These are phyloP conservation scores for Neurospora sp. DNA, from an alignment of 495 filamentous ascomycete species.

Conservation along the genomic window DNA sequence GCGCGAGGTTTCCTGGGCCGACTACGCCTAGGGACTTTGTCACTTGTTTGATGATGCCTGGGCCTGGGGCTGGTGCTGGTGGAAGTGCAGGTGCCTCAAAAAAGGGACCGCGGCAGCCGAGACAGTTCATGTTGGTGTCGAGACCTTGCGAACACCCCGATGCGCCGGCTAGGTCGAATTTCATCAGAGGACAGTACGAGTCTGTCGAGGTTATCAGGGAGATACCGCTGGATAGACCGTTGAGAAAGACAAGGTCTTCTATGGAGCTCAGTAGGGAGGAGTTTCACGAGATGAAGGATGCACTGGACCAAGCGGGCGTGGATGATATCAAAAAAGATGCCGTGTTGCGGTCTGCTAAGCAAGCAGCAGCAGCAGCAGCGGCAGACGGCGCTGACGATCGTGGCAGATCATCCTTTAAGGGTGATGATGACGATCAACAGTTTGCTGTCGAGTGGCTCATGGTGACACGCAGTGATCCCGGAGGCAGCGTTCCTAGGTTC, in stretches of 20 bases:
- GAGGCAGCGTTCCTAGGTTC: slow-evolving; percentile 83
- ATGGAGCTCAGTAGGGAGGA: slow-evolving; percentile 19
- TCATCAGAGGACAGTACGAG: slow-evolving; percentile 79
- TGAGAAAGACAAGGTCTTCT: slow-evolving; percentile 22
- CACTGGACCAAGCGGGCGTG: neutral
- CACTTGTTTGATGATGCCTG: slow-evolving; percentile 55
- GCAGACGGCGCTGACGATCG: slow-evolving; percentile 4
- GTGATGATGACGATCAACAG: slow-evolving; percentile 10
- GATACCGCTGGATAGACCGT: slow-evolving; percentile 42
- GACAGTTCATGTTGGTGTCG: slow-evolving; percentile 78
- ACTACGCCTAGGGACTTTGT: slow-evolving; percentile 84
- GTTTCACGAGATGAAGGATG: slow-evolving; percentile 5
- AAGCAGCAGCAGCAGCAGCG: neutral
- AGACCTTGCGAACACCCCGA: slow-evolving; percentile 70
- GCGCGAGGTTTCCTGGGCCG: slow-evolving; percentile 82
- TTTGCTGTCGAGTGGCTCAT: slow-evolving; percentile 83
- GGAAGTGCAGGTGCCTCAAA: neutral
- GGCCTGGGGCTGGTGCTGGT: slow-evolving; percentile 14
- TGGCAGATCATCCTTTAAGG: neutral
- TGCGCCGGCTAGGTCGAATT: slow-evolving; percentile 53
- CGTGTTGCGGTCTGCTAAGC: slow-evolving; percentile 19
- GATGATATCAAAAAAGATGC: slow-evolving; percentile 20
- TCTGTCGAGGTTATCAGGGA: slow-evolving; percentile 87
- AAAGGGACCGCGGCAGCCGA: slow-evolving; percentile 20
- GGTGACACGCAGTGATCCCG: slow-evolving; percentile 90